Evolutionary conservation across 2,329 filamentous ascomycete genomes (phyloP), one percentile per base, ranked within the genome.

Genomic region (Botrytis hyacinthi): DNA sequence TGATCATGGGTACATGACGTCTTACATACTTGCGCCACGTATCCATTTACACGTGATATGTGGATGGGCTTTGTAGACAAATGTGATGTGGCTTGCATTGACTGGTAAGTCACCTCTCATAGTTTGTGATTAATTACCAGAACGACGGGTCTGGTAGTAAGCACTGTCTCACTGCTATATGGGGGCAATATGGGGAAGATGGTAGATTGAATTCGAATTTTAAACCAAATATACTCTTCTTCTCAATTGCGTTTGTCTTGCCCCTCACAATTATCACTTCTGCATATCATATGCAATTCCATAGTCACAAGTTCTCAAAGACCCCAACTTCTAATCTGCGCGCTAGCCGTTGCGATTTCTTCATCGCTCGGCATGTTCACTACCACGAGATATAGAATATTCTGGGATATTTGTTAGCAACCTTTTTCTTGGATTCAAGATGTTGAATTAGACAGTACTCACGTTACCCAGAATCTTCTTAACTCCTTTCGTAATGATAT

Each of bases 11-110:
- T 72, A 35, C 46, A 40, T 48, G 35, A 37, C 60, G 51, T 62
- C 70, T 71, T 44, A 71, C 61, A 66, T 71, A 29, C 9, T 37
- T n/a, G 20, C 61, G 70, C 61, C 70, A 72, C 70, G 70, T 67
- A 57, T 70, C 44, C n/a, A 61, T 44, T 48, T 62, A 8, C 54
- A 61, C 40, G 68, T 48, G 68, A 37, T 14, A n/a, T 44, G 40
- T 29, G 29, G 40, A 46, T 70, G 68, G 37, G 42, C 8, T 66
- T 51, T 37, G 18, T 66, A n/a, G 63, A 48, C 8, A 29, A 12
- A 51, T 51, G 44, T 66, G 63, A 48, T 66, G 63, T 66, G 63
- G 63, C 63, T 66, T 66, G 63, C 63, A 66, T 66, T 66, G 63
- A 32, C 37, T 66, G 63, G 63, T 66, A 51, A 66, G 44, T 66